Base-by-base conservation (phyloP, 106 monocot species). In the Dendrobium chrysotoxum region DNA sequence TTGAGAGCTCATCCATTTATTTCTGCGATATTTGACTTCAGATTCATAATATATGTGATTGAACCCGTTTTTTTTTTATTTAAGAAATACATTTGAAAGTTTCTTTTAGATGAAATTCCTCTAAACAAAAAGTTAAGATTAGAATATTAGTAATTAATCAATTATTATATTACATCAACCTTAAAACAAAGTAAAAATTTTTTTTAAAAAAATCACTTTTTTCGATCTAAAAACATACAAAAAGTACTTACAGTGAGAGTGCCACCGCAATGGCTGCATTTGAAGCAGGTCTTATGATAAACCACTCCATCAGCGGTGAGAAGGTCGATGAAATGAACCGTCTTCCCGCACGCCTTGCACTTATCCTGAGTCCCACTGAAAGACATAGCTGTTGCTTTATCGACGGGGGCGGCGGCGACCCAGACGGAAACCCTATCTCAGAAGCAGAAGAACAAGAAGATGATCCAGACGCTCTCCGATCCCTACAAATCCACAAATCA, bases 291-390 rank as follows among this genome's bases (percentile, higher is more conserved):
- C 79, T 83, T 88, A 67, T 86, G 88, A 53, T 86, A 88, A 16
- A 75, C 21, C 3, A 83, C 76, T 3, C 85, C 83, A 39, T 88
- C 88, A 0, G 86, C 83, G 0, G 86, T 76, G 65, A 88, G 54
- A 42, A 88, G 50, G 75, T 88, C 88, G 40, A 83, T 78, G 81
- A 88, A 81, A 64, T 88, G 86, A 18, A 88, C 85, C 8, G 88
- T 88, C 86, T 88, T 88, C 53, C 72, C 88, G 76, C 88, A 88
- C 2, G 85, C 78, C 86, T 81, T 86, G 86, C 88, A 88, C 40
- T 88, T 88, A 55, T 88, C 88, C 75, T 81, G 83, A 58, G 88
- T 88, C 30, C 88, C 88, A 46, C 79, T 83, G 88, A 88, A 86
- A 75, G 88, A 77, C 88, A 88, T 88, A 25, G 65, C 39, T 1